Evolutionary conservation across 129 eudicot species (phyloP), one percentile per base, ranked within the genome.

Genomic region (Kitagawia praeruptora): DNA sequence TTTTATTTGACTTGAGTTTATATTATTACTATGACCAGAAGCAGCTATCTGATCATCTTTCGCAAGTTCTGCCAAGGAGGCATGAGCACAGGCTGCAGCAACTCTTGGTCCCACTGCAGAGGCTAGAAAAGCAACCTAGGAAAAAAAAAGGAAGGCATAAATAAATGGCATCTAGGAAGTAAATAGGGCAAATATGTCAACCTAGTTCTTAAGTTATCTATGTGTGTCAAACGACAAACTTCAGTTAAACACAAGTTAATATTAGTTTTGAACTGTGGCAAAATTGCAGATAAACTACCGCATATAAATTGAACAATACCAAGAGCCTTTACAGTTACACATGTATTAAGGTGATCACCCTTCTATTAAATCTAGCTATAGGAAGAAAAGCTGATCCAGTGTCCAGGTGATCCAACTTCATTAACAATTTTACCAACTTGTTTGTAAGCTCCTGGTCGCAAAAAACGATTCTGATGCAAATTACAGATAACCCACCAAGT

Each of bases 71-170:
- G 90, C 96, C 84, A 95, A 87, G 76, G 96, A 88, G 81, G 97
- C 97, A 89, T 95, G 97, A 37, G 98, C 98, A 87, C 93, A 95
- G 58, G 97, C 98, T 69, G 98, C 96, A 81, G 98, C 98, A 82
- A 95, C 94, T 89, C 98, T 95, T 34, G 98, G 98, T 58, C 98
- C 98, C 80, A 95, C 89, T 64, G 96, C 92, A 81, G 96, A 90
- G 49, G 96, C 97, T 87, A 95, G 87, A 90, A 95, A 92, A 61
- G 99, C 96, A 82, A 95, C 97, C 99, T 95, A 85, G 39, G 83
- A 46, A 84, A 46, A 64, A 34, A 54, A 81, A 75, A 80, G 77
- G 49, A 74, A 56, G 40, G 48, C 34, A 41, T 12, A 28, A 23
- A 81, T 77, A 41, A 80, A 18, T 2, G 47, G 72, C 45, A 67